A percentile compares a stretch with the other conserved stretches of the same genome.
phyloP scores from a whole-genome alignment of 1,284 basidiomycete genomes.

The Tetrapyrgos nigripes region DNA sequence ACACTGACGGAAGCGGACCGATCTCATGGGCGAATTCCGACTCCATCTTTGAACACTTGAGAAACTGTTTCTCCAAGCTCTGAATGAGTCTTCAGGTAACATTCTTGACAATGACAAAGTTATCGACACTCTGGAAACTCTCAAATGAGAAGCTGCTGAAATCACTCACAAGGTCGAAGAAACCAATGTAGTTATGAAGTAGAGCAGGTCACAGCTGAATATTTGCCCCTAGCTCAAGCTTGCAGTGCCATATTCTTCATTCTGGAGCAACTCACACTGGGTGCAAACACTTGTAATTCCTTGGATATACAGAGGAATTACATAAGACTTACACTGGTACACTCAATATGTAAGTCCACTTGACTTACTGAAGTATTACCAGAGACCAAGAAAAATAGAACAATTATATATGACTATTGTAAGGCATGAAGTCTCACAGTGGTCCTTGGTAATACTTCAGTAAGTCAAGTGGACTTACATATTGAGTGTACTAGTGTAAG shows the following conservation, averaged over 20 bases:
- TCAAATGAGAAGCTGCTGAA: slow-evolving; percentile 97
- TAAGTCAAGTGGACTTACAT: no score
- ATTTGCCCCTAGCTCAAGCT: slow-evolving; percentile 93
- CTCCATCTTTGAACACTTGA: slow-evolving; percentile 93
- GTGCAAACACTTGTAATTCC: no score
- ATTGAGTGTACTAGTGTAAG: no score
- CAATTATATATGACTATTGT: no score
- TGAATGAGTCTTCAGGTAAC: slow-evolving; percentile 97
- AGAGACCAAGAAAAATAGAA: no score
- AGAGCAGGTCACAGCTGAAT: slow-evolving; percentile 94
- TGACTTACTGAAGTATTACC: no score
- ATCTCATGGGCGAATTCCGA: slow-evolving; percentile 98
- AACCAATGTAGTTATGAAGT: slow-evolving; percentile 96
- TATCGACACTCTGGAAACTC: slow-evolving; percentile 94
- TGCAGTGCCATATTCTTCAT: slow-evolving; percentile 99
- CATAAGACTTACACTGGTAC: no score
- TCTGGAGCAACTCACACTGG: slow-evolving; percentile 93
- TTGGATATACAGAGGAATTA: no score
- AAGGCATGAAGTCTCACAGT: no score
- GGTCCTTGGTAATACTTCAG: no score
- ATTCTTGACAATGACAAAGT: slow-evolving; percentile 99
- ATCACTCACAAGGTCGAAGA: slow-evolving; percentile 98
- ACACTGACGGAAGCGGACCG: slow-evolving; percentile 96
- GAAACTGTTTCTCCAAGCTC: slow-evolving; percentile 91
- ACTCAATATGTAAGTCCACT: no score